phyloP scores from a whole-genome alignment of 495 filamentous ascomycete species.

The Elasticomyces elasticus region DNA sequence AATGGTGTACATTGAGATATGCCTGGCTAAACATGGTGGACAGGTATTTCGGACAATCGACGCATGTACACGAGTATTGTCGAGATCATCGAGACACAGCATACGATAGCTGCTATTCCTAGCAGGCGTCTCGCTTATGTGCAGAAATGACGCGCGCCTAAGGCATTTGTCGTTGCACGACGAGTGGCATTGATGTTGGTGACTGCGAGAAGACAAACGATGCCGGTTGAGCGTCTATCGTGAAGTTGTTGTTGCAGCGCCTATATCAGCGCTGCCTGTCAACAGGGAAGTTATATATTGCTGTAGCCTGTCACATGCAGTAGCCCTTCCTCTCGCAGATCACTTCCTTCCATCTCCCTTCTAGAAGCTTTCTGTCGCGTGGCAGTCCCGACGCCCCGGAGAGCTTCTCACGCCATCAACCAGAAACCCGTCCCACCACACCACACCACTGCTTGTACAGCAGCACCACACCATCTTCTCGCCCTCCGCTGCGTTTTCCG shows the following conservation, averaged over 20 bases:
- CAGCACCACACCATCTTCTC: background rate
- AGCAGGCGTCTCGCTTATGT: constrained; percentile 9
- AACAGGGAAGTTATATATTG: background rate
- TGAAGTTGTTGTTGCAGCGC: background rate
- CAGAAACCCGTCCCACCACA: background rate
- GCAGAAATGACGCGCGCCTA: constrained; percentile 6
- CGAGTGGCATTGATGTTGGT: too few species aligned
- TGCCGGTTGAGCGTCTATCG: background rate
- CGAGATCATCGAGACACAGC: background rate
- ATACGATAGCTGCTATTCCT: background rate
- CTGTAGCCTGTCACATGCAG: background rate
- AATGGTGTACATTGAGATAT: background rate
- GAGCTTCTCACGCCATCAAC: background rate
- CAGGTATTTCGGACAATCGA: background rate
- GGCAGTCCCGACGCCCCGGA: background rate
- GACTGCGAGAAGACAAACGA: background rate
- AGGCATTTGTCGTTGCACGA: too few species aligned
- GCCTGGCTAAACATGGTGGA: background rate
- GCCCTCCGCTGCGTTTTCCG: background rate
- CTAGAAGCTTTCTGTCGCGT: background rate
- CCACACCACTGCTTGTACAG: background rate
- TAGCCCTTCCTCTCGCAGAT: background rate
- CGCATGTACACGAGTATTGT: background rate
- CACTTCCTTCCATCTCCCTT: background rate
- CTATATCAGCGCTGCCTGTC: background rate